These are phyloP conservation scores for Vigna angularis DNA, from an alignment of 306 rosid species.

Conservation along the genomic window DNA sequence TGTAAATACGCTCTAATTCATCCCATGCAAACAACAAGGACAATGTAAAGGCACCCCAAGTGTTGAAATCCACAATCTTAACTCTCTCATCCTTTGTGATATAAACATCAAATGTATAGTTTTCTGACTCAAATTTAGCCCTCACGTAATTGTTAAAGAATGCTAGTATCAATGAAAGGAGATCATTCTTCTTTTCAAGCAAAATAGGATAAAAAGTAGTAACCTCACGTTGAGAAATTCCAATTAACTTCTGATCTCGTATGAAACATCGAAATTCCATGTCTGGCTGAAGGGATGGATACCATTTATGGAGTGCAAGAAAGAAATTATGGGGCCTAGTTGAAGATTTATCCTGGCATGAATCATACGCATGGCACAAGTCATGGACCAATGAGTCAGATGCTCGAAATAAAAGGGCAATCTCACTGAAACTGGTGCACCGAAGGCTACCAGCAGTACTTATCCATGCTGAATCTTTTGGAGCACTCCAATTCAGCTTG, in stretches of 20 bases:
- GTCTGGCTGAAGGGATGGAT: conserved; percentile 64
- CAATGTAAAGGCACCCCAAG: conserved; percentile 80
- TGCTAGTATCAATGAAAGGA: conserved; percentile 46
- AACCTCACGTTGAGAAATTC: conserved; percentile 78
- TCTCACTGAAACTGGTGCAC: conserved; percentile 76
- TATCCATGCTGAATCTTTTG: conserved; percentile 88
- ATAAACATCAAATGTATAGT: conserved; percentile 76
- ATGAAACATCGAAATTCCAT: conserved; percentile 90
- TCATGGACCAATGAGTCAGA: conserved; percentile 86
- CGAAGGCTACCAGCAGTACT: conserved; percentile 60
- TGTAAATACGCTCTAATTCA: conserved; percentile 55
- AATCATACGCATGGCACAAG: conserved; percentile 84
- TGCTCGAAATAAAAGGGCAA: conserved; percentile 69
- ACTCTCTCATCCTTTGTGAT: conserved; percentile 59
- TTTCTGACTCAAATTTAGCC: conserved; percentile 59
- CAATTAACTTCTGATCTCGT: conserved; percentile 52
- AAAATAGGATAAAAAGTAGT: conserved; percentile 75
- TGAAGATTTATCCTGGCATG: conserved; percentile 60
- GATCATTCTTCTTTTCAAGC: conserved; percentile 52
- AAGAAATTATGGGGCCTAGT: conserved; percentile 64
- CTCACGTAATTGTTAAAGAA: conserved; percentile 57
- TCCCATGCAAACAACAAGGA: conserved; percentile 79
- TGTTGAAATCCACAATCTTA: conserved; percentile 84
- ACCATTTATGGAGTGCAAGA: conserved; percentile 86
- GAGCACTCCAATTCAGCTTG: conserved; percentile 90